Evolutionary conservation across 2,329 filamentous ascomycete species (phyloP).

Genomic region (Epichloe sp.): DNA sequence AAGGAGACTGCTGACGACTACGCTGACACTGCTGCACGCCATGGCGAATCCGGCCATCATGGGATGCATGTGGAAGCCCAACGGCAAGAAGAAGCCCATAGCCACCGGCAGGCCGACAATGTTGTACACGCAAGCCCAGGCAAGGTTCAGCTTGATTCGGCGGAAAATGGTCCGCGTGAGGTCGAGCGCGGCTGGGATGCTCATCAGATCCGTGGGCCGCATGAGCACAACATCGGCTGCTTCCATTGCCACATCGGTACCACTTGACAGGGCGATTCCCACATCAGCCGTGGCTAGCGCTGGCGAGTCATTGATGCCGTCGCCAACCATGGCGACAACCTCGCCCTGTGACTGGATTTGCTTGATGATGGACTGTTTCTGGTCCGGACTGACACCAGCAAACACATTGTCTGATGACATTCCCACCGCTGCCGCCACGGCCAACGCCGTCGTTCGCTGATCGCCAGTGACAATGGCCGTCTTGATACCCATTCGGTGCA

Average conservation of each 20-base stretch:
- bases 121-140: constrained; percentile 92
- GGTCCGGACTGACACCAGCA: constrained; percentile 77
- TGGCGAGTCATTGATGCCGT: constrained; percentile 96
- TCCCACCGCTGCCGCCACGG: constrained; percentile 71
- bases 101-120: constrained; percentile 82
- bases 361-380: constrained; percentile 78
- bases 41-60: constrained; percentile 93
- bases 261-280: constrained; percentile 82
- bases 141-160: constrained; percentile 85
- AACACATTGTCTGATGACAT: constrained; percentile 65
- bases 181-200: constrained; percentile 76
- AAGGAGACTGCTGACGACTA: constrained; percentile 71
- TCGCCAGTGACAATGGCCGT: constrained; percentile 92
- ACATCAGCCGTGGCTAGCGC: constrained; percentile 86
- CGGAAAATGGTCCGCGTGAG: constrained; percentile 76
- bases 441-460: constrained; percentile 68
- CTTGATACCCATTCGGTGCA: constrained; percentile 73
- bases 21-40: constrained; percentile 80
- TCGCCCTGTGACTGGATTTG: constrained; percentile 62
- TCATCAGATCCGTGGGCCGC: constrained; percentile 80
- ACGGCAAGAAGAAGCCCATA: constrained; percentile 89
- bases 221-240: constrained; percentile 94
- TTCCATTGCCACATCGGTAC: constrained; percentile 96
- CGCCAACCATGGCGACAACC: constrained; percentile 89
- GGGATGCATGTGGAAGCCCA: constrained; percentile 77